These are phyloP conservation scores for Periconia macrospinosa DNA, from an alignment of 2,329 filamentous ascomycete species.

Conservation along the genomic window DNA sequence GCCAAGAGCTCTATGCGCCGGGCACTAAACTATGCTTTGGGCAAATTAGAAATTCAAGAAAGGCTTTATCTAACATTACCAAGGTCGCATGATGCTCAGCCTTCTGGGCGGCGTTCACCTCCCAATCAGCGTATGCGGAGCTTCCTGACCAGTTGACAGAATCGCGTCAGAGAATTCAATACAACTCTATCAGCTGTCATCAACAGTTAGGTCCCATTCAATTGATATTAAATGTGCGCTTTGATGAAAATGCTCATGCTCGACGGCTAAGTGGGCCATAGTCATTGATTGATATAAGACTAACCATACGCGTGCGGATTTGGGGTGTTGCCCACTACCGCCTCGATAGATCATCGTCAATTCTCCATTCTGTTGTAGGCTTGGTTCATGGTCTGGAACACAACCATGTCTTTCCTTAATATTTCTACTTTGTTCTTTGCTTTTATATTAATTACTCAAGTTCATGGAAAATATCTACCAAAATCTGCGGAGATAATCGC, in stretches of 20 bases:
- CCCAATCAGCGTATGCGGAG: neutral
- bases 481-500: neutral
- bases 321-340: neutral
- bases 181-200: neutral
- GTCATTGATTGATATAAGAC: neutral
- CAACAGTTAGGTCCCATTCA: neutral
- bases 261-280: neutral
- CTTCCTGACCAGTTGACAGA: neutral
- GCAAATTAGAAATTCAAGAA: neutral
- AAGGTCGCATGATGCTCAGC: neutral
- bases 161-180: neutral
- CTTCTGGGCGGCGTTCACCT: neutral
- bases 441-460: neutral
- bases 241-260: neutral
- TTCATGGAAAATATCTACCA: neutral
- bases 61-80: neutral
- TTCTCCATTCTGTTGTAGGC: neutral
- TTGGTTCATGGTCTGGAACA: neutral
- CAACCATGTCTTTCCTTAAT: neutral
- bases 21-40: neutral
- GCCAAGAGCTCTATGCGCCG: neutral
- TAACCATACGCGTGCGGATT: neutral
- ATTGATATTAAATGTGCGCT: neutral
- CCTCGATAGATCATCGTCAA: neutral
- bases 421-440: neutral